Evolutionary conservation across 2,329 filamentous ascomycete species (phyloP), one percentile per base, ranked within the genome.

Genomic region (Pleurostoma richardsiae): DNA sequence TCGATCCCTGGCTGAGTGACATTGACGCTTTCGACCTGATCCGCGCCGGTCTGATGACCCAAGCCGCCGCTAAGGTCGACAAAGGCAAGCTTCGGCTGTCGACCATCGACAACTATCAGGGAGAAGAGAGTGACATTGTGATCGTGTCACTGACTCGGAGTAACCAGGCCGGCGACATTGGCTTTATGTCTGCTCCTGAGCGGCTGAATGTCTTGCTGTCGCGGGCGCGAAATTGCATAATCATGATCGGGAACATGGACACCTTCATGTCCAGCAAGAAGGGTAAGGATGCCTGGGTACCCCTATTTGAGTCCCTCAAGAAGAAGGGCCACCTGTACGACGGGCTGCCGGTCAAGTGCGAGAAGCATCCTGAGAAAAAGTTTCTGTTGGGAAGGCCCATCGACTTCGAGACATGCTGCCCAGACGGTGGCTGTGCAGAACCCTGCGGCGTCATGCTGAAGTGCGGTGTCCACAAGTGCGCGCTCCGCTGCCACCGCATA

Each of bases 81-180:
- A 85, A 81, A 50, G 68, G 67, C 1, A 68, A 59, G 0, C 67
- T 90, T 11, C 70, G 75, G 0, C 68, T 90, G 0, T 88, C 86
- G 0, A 89, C 86, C 0, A 85, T 90, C 44, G 86, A 90, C 51
- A 90, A 90, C 50, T 91, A 86, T 48, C 87, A 90, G 59, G 86
- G 87, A 2, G 86, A 90, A 56, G 86, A 91, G 52, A 82, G 79
- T 36, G 80, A 90, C 1, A 84, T 91, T 11, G 82, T 90, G 0
- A 76, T 91, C 6, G 78, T 70, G 0, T 85, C 82, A 0, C 61
- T 90, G 8, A 88, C 84, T 0, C 69, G 87, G 4, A 86, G 85
- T 59, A 90, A 90, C 51, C 48, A 56, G 0, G 56, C 58, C 0
- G 76, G 79, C 0, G 81, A 89, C 1, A 86, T 90, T 30, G 86